phyloP scores from a whole-genome alignment of 305 asterid genomes.

The Fraxinus paxiana region DNA sequence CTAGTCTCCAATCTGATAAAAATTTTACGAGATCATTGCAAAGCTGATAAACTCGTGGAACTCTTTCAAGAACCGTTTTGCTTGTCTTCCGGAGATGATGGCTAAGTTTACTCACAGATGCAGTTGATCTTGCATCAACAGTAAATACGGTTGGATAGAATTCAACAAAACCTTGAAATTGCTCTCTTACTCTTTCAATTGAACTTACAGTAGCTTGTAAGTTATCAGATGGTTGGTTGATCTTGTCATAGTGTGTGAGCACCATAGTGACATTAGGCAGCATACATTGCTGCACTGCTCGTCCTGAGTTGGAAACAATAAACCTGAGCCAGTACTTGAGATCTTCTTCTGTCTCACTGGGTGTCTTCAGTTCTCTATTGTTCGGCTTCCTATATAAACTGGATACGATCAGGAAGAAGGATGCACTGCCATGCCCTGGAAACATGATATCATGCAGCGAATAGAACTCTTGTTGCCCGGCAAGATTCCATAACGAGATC shows the following conservation, averaged over 20 bases:
- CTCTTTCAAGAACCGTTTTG: constrained; percentile 58
- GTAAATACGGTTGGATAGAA: constrained; percentile 76
- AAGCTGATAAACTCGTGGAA: constrained; percentile 73
- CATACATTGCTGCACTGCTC: constrained; percentile 73
- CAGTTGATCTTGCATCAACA: constrained; percentile 85
- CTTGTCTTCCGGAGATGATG: constrained; percentile 60
- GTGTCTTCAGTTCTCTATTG: constrained; percentile 55
- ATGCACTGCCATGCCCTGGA: constrained; percentile 75
- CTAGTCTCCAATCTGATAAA: constrained; percentile 59
- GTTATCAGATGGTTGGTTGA: constrained; percentile 45
- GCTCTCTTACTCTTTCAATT: constrained; percentile 54
- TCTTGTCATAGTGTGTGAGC: constrained; percentile 70
- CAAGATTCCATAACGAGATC: constrained; percentile 77
- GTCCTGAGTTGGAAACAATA: constrained; percentile 63
- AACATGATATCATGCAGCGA: constrained; percentile 76
- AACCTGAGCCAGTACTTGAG: constrained; percentile 77
- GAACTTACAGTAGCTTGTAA: constrained; percentile 39
- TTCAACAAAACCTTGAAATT: constrained; percentile 61
- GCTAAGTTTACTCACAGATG: constrained; percentile 61
- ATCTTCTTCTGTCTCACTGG: constrained; percentile 65
- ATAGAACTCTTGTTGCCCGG: constrained; percentile 63
- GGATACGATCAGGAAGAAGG: constrained; percentile 52
- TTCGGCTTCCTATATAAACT: constrained; percentile 60
- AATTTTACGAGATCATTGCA: constrained; percentile 56
- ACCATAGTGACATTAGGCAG: constrained; percentile 70